phyloP scores from a whole-genome alignment of 768 basidiomycete species.

The Amanita pseudoporphyria region DNA sequence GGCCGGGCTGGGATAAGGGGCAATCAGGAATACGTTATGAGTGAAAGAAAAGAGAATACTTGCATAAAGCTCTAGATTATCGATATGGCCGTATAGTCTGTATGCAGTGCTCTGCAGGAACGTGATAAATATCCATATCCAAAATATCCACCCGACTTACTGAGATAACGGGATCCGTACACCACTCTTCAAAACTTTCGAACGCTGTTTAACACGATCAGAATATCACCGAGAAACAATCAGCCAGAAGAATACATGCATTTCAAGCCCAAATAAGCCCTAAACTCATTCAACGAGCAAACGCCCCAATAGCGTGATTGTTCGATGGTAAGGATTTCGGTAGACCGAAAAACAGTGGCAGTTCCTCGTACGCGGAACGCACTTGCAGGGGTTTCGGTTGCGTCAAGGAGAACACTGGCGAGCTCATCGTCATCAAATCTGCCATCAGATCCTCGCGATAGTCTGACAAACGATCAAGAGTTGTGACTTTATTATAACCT shows the following conservation, averaged over 20 bases:
- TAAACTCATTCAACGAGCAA: conserved; percentile 51
- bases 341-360: conserved; percentile 34
- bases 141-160: conserved; percentile 15
- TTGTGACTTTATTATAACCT: too few relatives aligned
- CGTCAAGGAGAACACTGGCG: conserved; percentile 33
- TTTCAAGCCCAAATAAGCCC: conserved; percentile 38
- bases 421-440: conserved; percentile 45
- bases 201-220: conserved; percentile 20
- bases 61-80: conserved; percentile 26
- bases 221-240: neutral
- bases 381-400: conserved; percentile 36
- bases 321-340: conserved; percentile 48
- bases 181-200: conserved; percentile 44
- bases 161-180: conserved; percentile 33
- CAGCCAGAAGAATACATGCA: conserved; percentile 15
- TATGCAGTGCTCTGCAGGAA: conserved; percentile 17
- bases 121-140: neutral
- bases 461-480: conserved; percentile 17
- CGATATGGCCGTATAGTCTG: conserved; percentile 22
- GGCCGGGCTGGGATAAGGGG: conserved; percentile 17
- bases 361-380: conserved; percentile 41
- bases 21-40: too few relatives aligned
- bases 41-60: neutral
- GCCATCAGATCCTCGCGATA: conserved; percentile 35
- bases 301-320: too few relatives aligned